A percentile compares a stretch with the other conserved stretches of the same genome.
These are phyloP conservation scores for Coffea humblotiana DNA, from an alignment of 305 asterid species.

Conservation along the genomic window DNA sequence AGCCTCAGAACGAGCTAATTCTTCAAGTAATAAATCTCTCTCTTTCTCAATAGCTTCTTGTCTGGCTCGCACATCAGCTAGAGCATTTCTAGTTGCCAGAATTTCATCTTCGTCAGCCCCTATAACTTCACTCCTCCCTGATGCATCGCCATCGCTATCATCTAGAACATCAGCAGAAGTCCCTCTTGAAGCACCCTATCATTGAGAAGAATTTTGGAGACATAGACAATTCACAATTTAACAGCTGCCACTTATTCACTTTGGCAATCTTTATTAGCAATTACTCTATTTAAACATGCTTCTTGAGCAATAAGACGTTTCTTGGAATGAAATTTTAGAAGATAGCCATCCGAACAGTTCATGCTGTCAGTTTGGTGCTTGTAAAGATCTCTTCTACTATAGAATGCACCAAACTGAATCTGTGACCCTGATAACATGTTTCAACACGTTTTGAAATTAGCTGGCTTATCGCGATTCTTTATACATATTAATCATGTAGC, in stretches of 20 bases:
- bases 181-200: conserved; percentile 34
- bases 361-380: too few relatives aligned
- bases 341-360: too few relatives aligned
- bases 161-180: conserved; percentile 27
- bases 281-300: too few relatives aligned
- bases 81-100: conserved; percentile 28
- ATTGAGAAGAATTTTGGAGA: conserved; percentile 16
- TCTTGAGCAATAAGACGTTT: not conserved
- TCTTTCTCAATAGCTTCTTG: conserved; percentile 32
- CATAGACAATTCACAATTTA: not conserved
- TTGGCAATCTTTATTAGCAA: not conserved
- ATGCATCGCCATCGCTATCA: conserved; percentile 26
- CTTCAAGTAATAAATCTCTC: conserved; percentile 37
- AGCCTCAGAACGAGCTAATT: conserved; percentile 34
- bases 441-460: too few relatives aligned
- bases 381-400: too few relatives aligned
- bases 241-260: not conserved
- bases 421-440: too few relatives aligned
- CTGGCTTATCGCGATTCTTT: too few relatives aligned
- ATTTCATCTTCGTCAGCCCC: conserved; percentile 31
- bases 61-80: conserved; percentile 32
- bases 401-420: too few relatives aligned
- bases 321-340: not conserved
- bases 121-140: conserved; percentile 23
- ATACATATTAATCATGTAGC: too few relatives aligned